phyloP scores from a whole-genome alignment of 2,329 filamentous ascomycete genomes.

The Fusarium dlaminii region DNA sequence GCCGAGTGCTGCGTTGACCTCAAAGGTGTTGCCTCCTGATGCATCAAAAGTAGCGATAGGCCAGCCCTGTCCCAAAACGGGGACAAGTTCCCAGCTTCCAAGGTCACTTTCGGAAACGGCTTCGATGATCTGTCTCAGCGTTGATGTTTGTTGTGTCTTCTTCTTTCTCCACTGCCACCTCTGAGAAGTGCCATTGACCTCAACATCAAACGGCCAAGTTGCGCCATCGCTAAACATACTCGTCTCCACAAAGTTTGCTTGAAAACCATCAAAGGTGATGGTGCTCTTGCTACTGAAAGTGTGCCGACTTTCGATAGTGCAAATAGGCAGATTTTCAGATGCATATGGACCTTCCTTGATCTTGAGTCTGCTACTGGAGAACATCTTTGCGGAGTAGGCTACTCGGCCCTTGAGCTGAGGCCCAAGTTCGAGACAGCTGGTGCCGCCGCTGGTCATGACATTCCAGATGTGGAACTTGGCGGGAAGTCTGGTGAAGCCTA shows the following conservation, averaged over 20 bases:
- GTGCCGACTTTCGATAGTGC: not conserved
- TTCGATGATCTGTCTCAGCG: not conserved
- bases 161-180: slow-evolving; percentile 1
- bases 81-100: not conserved
- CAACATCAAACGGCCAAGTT: not conserved
- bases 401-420: not conserved
- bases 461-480: not conserved
- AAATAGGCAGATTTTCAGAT: not conserved
- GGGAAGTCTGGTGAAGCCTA: not conserved
- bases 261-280: not conserved
- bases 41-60: not conserved
- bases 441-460: not conserved
- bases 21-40: not conserved
- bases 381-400: slow-evolving; percentile 1
- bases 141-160: not conserved
- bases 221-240: not conserved
- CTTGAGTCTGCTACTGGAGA: slow-evolving; percentile 4
- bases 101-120: not conserved
- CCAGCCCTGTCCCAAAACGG: not conserved
- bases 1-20: not conserved
- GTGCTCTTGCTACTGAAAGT: not conserved
- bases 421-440: not conserved
- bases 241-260: not conserved
- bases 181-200: not conserved
- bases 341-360: not conserved